Evolutionary conservation across 208 protist genomes (phyloP).

Genomic region (Leishmania tarentolae): DNA sequence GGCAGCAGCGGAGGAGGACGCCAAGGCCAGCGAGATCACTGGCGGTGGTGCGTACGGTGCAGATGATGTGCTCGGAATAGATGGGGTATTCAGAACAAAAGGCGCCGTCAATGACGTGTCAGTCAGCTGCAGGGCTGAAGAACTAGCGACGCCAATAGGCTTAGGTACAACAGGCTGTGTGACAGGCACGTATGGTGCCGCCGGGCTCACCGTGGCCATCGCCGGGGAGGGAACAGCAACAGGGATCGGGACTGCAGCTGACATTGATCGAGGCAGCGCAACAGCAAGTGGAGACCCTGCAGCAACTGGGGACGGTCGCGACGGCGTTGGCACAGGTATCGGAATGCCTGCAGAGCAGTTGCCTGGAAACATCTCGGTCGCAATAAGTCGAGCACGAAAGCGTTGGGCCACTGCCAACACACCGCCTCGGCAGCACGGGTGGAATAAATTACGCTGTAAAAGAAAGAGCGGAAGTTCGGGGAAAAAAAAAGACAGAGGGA

Average conservation of each 20-base stretch:
- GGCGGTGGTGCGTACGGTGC: not conserved
- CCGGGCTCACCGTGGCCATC: not conserved
- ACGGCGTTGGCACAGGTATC: slow-evolving; percentile 16
- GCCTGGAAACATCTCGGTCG: not conserved
- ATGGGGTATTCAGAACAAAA: not conserved
- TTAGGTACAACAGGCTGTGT: not conserved
- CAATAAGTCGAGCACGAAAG: not conserved
- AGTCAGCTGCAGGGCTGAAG: slow-evolving; percentile 1
- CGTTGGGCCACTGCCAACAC: not conserved
- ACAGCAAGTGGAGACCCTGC: slow-evolving; percentile 1
- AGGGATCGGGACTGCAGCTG: slow-evolving; percentile 10
- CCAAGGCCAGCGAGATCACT: not conserved
- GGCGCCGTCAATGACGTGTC: not conserved
- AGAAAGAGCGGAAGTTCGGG: not conserved
- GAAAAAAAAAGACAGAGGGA: too few species aligned
- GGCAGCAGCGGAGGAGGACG: not conserved
- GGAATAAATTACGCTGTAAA: not conserved
- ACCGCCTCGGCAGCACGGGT: not conserved
- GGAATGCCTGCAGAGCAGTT: not conserved
- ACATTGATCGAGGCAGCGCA: not conserved
- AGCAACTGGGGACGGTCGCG: not conserved
- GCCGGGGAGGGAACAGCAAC: slow-evolving; percentile 8
- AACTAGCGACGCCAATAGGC: not conserved
- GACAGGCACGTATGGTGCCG: not conserved
- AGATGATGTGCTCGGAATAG: slow-evolving; percentile 1